These are phyloP conservation scores for Martiniozyma asiatica DNA, from an alignment of 1,139 yeast genomes.

Conservation along the genomic window DNA sequence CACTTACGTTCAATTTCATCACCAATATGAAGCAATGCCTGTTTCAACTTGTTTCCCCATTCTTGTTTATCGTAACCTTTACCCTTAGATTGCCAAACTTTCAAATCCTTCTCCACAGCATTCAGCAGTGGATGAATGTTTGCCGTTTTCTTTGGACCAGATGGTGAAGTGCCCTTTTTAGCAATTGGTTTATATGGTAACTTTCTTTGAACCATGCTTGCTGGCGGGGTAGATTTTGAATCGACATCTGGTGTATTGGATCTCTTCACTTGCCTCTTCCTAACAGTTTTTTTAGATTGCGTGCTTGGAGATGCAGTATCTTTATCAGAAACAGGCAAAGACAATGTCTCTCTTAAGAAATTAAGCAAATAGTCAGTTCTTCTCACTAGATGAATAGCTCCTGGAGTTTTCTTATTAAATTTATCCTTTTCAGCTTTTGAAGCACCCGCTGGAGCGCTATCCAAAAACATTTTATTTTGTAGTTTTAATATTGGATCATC, in stretches of 20 bases:
- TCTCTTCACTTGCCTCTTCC: conserved; percentile 12
- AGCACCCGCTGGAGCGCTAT: conserved; percentile 23
- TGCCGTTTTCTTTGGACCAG: conserved; percentile 11
- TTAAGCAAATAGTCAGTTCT: conserved; percentile 78
- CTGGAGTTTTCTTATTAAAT: conserved; percentile 44
- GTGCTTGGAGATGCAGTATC: conserved; percentile 7
- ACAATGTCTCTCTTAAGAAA: conserved; percentile 42
- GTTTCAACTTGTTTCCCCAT: conserved; percentile 69
- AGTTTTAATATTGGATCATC: conserved; percentile 90
- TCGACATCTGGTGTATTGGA: conserved; percentile 14
- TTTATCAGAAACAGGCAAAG: conserved; percentile 2
- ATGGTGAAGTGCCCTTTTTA: conserved; percentile 9
- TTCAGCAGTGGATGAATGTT: conserved; percentile 28
- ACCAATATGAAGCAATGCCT: conserved; percentile 72
- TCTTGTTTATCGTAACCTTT: conserved; percentile 74
- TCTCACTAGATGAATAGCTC: conserved; percentile 87
- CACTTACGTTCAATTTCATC: conserved; percentile 41
- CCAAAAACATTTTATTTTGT: conserved; percentile 72
- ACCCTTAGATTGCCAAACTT: conserved; percentile 66
- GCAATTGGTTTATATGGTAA: conserved; percentile 10
- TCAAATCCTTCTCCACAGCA: conserved; percentile 66
- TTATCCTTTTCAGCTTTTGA: conserved; percentile 29
- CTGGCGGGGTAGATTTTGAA: conserved; percentile 9
- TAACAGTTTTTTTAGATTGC: conserved; percentile 16
- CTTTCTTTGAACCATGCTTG: conserved; percentile 5